Percentiles rank a stretch among this genome's conserved stretches.
These are phyloP conservation scores for Fomitopsis schrenkii DNA, from an alignment of 1,284 basidiomycete species.

Conservation along the genomic window DNA sequence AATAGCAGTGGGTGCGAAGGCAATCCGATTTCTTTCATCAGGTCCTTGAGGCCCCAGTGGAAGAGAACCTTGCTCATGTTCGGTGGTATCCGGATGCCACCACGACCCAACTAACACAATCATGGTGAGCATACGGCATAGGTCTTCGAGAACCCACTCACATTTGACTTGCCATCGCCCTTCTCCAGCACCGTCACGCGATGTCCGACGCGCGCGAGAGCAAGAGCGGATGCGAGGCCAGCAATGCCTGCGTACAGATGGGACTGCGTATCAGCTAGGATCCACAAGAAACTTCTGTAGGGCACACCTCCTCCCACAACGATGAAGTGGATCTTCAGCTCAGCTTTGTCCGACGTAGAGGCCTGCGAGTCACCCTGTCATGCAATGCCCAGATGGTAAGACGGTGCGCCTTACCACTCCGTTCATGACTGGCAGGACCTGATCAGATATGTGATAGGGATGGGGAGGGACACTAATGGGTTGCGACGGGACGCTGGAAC, in stretches of 20 bases:
- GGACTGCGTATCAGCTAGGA: not conserved
- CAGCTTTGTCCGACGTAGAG: not conserved
- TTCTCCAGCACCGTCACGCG: constrained; percentile 50
- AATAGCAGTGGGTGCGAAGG: constrained; percentile 38
- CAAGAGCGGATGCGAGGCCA: constrained; percentile 3
- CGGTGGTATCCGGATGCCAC: constrained; percentile 48
- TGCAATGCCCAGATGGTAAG: not conserved
- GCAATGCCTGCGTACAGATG: constrained; percentile 1
- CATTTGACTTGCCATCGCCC: constrained; percentile 30
- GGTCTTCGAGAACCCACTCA: constrained; percentile 17
- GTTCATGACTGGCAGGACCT: not conserved
- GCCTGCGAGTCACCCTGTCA: not conserved
- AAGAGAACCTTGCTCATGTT: constrained; percentile 54
- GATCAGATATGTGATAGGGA: not conserved
- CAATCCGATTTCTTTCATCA: constrained; percentile 32
- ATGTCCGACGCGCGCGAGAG: constrained; percentile 45
- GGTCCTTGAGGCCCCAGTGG: constrained; percentile 48
- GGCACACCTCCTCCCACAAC: constrained; percentile 5
- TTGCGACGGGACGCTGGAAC: not conserved
- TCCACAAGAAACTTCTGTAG: not conserved
- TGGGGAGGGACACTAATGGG: not conserved
- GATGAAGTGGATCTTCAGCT: constrained; percentile 4
- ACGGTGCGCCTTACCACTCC: not conserved
- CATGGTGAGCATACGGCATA: not conserved
- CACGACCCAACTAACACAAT: constrained; percentile 17